Percentiles rank a stretch among this genome's conserved stretches.
These are phyloP conservation scores for Cladochytrium tenue DNA, from an alignment of 371 early-diverging fungal genomes.

Conservation along the genomic window DNA sequence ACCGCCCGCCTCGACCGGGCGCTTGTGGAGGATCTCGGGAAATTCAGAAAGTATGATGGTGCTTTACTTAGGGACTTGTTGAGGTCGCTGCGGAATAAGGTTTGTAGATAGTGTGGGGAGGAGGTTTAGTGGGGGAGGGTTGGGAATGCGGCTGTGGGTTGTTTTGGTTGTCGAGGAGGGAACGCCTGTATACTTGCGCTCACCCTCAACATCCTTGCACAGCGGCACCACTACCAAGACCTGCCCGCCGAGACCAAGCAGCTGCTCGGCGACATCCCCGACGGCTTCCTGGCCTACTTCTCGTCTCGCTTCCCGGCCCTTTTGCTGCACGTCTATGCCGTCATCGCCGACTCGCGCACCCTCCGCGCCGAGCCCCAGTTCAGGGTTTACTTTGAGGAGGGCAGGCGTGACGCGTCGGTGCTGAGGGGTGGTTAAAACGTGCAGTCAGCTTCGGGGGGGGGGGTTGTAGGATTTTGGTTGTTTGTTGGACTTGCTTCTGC, in stretches of 20 bases:
- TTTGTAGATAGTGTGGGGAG: slow-evolving; percentile 33
- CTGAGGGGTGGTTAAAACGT: too few species aligned
- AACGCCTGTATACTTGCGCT: too few species aligned
- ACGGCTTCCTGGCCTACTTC: slow-evolving; percentile 85
- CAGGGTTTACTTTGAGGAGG: slow-evolving; percentile 66
- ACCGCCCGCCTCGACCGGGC: slow-evolving; percentile 75
- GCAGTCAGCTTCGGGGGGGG: too few species aligned
- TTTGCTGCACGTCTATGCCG: slow-evolving; percentile 66
- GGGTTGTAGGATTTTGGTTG: too few species aligned
- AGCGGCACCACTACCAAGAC: slow-evolving; percentile 96
- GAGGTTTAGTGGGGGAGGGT: too few species aligned
- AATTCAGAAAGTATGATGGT: slow-evolving; percentile 90
- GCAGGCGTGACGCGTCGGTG: too few species aligned
- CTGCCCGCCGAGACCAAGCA: slow-evolving; percentile 73
- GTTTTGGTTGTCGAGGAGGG: too few species aligned
- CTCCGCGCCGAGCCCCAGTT: slow-evolving; percentile 67
- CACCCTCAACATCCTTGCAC: too few species aligned
- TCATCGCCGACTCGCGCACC: slow-evolving; percentile 52
- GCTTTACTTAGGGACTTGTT: slow-evolving; percentile 81
- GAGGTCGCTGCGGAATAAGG: slow-evolving; percentile 91
- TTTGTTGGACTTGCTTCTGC: too few species aligned
- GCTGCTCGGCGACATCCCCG: slow-evolving; percentile 83
- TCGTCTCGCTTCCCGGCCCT: slow-evolving; percentile 86
- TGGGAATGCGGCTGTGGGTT: too few species aligned
- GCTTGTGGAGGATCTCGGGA: slow-evolving; percentile 79